A percentile compares a stretch with the other conserved stretches of the same genome.
These are phyloP conservation scores for Parastagonospora nodorum DNA, from an alignment of 2,329 filamentous ascomycete genomes.

Conservation along the genomic window DNA sequence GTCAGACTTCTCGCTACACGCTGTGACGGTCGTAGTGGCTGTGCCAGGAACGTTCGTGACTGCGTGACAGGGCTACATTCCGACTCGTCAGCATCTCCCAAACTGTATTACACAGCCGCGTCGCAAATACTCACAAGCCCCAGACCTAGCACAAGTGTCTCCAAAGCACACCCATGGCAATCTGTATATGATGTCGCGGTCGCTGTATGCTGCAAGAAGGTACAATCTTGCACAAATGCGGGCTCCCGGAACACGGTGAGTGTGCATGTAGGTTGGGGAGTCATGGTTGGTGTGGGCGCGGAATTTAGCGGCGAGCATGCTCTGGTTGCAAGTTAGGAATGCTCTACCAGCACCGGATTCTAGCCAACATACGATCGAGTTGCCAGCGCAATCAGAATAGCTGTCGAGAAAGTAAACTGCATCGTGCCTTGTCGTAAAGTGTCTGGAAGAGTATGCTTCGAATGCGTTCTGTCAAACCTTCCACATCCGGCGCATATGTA, in stretches of 20 bases:
- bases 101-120: too few relatives aligned
- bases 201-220: conserved; percentile 24
- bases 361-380: background rate
- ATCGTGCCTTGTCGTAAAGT: background rate
- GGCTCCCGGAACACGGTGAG: conserved; percentile 22
- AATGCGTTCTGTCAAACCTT: too few relatives aligned
- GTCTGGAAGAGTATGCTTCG: too few relatives aligned
- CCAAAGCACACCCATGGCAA: conserved; percentile 31
- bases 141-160: conserved; percentile 21
- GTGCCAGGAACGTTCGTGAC: conserved; percentile 21
- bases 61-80: conserved; percentile 22
- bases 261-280: conserved; percentile 19
- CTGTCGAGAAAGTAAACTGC: background rate
- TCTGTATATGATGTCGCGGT: conserved; percentile 34
- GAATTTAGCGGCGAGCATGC: conserved; percentile 3
- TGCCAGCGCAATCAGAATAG: background rate
- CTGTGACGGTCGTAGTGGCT: conserved; percentile 12
- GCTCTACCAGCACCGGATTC: background rate
- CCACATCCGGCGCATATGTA: too few relatives aligned
- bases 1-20: conserved; percentile 8
- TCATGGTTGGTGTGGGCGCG: background rate
- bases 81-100: conserved; percentile 2
- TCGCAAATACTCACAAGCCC: conserved; percentile 27
- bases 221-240: conserved; percentile 24
- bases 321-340: background rate